Evolutionary conservation across 176 grass and related monocot species (phyloP).

Genomic region (Lolium rigidum): DNA sequence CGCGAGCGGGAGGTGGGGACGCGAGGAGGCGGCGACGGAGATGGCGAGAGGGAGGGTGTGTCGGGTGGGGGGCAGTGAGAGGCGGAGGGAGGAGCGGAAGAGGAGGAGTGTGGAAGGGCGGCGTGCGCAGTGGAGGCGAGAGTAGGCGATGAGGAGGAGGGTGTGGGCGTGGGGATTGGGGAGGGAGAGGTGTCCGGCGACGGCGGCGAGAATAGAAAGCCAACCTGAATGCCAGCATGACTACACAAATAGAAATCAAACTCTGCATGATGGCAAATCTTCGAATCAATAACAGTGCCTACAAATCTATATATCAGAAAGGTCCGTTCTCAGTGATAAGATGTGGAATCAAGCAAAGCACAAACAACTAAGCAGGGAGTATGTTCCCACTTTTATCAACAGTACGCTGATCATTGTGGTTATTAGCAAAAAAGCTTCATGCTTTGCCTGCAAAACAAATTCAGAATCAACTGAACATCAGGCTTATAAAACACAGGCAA

Average conservation of each 20-base stretch:
- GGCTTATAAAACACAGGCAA: too few relatives aligned
- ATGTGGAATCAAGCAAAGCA: conserved; percentile 14
- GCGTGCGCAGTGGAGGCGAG: conserved; percentile 31
- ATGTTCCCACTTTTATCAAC: conserved; percentile 95
- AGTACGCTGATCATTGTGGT: conserved; percentile 73
- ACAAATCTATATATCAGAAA: conserved; percentile 26
- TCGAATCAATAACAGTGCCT: conserved; percentile 95
- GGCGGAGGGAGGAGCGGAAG: conserved; percentile 59
- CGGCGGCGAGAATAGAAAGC: conserved; percentile 25
- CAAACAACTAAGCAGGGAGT: conserved; percentile 75
- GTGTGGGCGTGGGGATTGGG: conserved; percentile 29
- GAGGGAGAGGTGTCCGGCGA: conserved; percentile 47
- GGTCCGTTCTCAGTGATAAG: neutral
- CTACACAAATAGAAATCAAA: conserved; percentile 98
- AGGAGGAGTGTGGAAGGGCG: conserved; percentile 39
- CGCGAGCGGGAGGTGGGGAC: conserved; percentile 46
- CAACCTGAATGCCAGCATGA: conserved; percentile 96
- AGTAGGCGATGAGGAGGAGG: conserved; percentile 51
- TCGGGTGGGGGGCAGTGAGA: conserved; percentile 30
- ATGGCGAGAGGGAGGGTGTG: conserved; percentile 54
- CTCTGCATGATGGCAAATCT: conserved; percentile 97
- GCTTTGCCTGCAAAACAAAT: too few relatives aligned
- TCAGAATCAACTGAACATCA: too few relatives aligned
- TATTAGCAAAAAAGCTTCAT: conserved; percentile 71
- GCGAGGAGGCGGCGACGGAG: conserved; percentile 31